Base-by-base conservation (phyloP, 2,329 filamentous ascomycete genomes). In the Fusarium solani-melongenae region DNA sequence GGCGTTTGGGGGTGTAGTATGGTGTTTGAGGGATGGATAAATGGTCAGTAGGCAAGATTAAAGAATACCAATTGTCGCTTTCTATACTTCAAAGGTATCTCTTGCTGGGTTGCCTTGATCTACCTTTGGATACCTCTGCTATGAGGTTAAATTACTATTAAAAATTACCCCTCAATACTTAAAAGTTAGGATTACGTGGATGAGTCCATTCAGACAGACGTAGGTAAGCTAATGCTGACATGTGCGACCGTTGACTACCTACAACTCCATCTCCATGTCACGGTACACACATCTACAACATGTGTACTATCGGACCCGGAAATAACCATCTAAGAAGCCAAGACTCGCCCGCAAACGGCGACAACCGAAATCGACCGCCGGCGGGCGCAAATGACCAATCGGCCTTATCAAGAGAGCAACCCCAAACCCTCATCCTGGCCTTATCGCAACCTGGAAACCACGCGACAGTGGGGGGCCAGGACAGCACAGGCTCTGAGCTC, bases 1-100 rank as follows among this genome's bases (percentile, higher is more conserved):
- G 73, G 75, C 73, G 75, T 75, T 73, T 60, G 34, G 58, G 58
- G 57, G 67, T 51, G 67, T 27, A 44, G 61, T 29, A 20, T n/a
- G 61, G 71, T 71, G 64, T 73, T 73, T 55, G 44, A 57, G 39
- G 24, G 46, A 59, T 53, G 46, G 73, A 36, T 60, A 56, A 53
- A 51, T 63, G 29, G 27, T 39, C 27, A 38, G 33, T 39, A 49
- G 39, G 38, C 44, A 59, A 62, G 36, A 62, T 68, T 27, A 56
- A 46, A 41, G 59, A 67, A 71, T 67, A 69, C 58, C 74, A 67
- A 20, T 55, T 44, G 57, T 53, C 27, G 46, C n/a, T 53, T 62
- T 3, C 7, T n/a, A 31, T 51, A 12, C 27, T 9, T 53, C 5
- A 4, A 17, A 24, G 12, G 27, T 11, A n/a, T n/a, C n/a, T n/a